phyloP scores from a whole-genome alignment of 345 rosid genomes.

The Gossypium arboreum region DNA sequence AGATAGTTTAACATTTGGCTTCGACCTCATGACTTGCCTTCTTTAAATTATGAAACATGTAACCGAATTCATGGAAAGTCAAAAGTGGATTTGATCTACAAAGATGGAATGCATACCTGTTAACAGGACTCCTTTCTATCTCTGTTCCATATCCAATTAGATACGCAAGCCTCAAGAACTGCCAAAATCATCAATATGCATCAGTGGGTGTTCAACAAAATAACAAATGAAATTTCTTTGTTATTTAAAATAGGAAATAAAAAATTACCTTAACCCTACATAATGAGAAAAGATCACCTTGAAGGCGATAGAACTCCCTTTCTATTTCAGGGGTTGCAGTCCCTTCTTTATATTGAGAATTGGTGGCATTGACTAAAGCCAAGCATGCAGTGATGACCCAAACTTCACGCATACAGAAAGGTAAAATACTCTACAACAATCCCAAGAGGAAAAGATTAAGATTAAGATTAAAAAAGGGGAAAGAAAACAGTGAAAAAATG shows the following conservation, averaged over 20 bases:
- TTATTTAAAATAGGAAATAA: constrained; percentile 11
- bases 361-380: constrained; percentile 63
- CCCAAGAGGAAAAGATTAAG: neutral
- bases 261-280: constrained; percentile 78
- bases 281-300: constrained; percentile 91
- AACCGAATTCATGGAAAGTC: constrained; percentile 6
- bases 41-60: neutral
- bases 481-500: neutral
- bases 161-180: constrained; percentile 97
- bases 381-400: constrained; percentile 94
- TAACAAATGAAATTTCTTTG: neutral
- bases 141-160: constrained; percentile 83
- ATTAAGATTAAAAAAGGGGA: neutral
- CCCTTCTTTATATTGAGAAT: constrained; percentile 66
- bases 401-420: constrained; percentile 60
- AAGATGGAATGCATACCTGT: constrained; percentile 52
- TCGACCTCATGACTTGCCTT: neutral
- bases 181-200: constrained; percentile 35
- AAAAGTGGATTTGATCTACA: neutral
- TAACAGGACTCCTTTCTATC: constrained; percentile 90
- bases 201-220: constrained; percentile 15
- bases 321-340: constrained; percentile 64
- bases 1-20: neutral
- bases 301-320: constrained; percentile 88
- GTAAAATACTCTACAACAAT: constrained; percentile 13